Conservation (phyloP, 208 protist species). For the Histomonas meleagridis region DNA sequence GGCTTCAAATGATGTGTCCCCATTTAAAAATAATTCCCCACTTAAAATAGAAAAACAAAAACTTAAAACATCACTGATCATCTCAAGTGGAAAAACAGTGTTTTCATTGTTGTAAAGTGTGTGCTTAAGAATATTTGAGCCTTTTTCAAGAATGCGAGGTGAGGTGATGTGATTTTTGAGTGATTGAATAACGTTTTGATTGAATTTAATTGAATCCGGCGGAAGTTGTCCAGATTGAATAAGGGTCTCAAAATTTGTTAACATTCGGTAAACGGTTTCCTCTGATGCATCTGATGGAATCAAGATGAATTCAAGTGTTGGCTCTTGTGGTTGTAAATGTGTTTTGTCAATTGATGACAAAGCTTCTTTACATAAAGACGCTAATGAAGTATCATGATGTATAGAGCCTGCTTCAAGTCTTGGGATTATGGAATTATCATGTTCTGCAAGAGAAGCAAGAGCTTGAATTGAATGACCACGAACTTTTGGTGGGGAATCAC, state of each 20-base stretch:
- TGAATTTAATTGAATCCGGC: background rate
- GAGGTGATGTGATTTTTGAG: background rate
- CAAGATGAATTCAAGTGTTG: too few species aligned
- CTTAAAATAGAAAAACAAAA: background rate
- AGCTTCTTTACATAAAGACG: background rate
- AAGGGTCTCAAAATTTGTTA: background rate
- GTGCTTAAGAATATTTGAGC: background rate
- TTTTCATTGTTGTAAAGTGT: too few species aligned
- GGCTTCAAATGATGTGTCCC: background rate
- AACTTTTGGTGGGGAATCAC: background rate
- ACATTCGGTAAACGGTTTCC: background rate
- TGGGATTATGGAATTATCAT: background rate
- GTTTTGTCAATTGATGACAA: too few species aligned
- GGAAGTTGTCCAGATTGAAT: background rate
- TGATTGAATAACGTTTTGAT: background rate
- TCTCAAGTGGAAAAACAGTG: background rate
- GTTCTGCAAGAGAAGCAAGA: background rate
- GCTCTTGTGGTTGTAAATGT: background rate
- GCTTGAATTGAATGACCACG: background rate
- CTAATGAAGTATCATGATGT: background rate
- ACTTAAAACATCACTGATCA: background rate
- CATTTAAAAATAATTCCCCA: background rate
- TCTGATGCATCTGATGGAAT: background rate
- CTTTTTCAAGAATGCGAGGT: background rate
- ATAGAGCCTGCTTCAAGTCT: background rate